A percentile compares a stretch with the other conserved stretches of the same genome.
Conservation (phyloP, 1,139 yeast species). For the Debaryomyces nepalensis region DNA sequence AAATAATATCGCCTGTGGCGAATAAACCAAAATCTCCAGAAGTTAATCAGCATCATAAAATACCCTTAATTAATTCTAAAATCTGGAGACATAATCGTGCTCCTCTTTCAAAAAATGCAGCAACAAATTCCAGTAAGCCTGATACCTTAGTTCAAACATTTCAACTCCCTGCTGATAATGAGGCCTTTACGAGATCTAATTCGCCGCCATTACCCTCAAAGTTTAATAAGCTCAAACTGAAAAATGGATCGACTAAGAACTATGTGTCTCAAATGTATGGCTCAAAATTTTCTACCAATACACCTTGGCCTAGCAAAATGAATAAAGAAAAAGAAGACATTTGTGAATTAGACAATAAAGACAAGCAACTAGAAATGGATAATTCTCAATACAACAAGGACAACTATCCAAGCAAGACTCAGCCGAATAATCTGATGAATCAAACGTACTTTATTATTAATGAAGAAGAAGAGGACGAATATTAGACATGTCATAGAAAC, state of each 20-base stretch:
- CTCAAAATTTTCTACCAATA: constrained; percentile 1
- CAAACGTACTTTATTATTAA: constrained; percentile 20
- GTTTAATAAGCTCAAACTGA: constrained; percentile 15
- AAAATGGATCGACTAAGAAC: constrained; percentile 3
- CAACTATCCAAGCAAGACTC: not conserved
- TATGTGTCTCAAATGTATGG: not conserved
- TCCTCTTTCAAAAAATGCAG: not conserved
- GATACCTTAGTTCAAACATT: not conserved
- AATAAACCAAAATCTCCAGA: constrained; percentile 4
- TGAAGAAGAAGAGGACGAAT: constrained; percentile 29
- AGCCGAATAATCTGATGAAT: constrained; percentile 13
- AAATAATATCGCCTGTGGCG: not conserved
- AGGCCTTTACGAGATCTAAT: constrained; percentile 29
- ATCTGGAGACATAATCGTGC: constrained; percentile 18
- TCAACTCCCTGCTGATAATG: constrained; percentile 11
- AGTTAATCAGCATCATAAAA: not conserved
- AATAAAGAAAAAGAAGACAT: not conserved
- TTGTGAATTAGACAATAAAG: constrained; percentile 7
- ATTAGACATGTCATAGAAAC: constrained; percentile 9
- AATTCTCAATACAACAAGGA: constrained; percentile 2
- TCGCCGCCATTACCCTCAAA: constrained; percentile 44
- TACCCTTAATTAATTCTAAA: constrained; percentile 9
- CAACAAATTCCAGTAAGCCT: constrained; percentile 5
- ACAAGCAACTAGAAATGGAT: constrained; percentile 15
- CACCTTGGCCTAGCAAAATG: constrained; percentile 1